A percentile compares a stretch with the other conserved stretches of the same genome.
Evolutionary conservation across 306 rosid genomes (phyloP).

Genomic region (Fragaria nilgerrensis): DNA sequence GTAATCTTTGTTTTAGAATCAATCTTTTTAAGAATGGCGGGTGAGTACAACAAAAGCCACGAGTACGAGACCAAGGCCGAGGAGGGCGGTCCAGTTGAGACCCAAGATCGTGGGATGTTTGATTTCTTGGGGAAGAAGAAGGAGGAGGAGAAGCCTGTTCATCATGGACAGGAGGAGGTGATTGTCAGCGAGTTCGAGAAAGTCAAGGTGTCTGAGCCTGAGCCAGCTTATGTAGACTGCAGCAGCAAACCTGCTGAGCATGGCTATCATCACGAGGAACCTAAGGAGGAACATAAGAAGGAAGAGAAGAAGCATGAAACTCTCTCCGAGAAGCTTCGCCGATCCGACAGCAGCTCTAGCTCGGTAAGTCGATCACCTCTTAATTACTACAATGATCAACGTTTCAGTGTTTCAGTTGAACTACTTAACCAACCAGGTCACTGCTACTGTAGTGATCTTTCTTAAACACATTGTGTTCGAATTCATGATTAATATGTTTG

Average conservation of each 20-base stretch:
- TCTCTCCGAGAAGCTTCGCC: slow-evolving; percentile 35
- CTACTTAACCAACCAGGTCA: too few species aligned
- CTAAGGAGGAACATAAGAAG: slow-evolving; percentile 11
- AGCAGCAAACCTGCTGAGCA: not conserved
- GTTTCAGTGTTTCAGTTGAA: too few species aligned
- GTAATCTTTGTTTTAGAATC: not conserved
- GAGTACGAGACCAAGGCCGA: slow-evolving; percentile 34
- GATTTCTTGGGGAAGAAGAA: slow-evolving; percentile 66
- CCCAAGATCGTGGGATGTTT: slow-evolving; percentile 65
- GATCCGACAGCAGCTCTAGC: slow-evolving; percentile 44
- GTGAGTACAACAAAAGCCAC: slow-evolving; percentile 44
- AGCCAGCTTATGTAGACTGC: not conserved
- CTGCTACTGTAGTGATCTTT: too few species aligned
- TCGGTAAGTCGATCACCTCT: slow-evolving; percentile 35
- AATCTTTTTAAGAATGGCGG: slow-evolving; percentile 56
- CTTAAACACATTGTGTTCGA: not conserved
- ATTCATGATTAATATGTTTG: not conserved
- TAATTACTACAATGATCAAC: not conserved
- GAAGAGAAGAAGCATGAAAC: slow-evolving; percentile 25
- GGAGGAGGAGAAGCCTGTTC: slow-evolving; percentile 29
- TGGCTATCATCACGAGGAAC: slow-evolving; percentile 1
- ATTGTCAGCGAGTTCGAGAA: slow-evolving; percentile 28
- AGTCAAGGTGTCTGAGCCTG: slow-evolving; percentile 28
- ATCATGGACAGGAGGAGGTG: slow-evolving; percentile 27
- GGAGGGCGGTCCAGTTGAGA: slow-evolving; percentile 37